Percentiles rank a stretch among this genome's conserved stretches.
phyloP scores from a whole-genome alignment of 805 yeast genomes.

The Danielia oregonensis region DNA sequence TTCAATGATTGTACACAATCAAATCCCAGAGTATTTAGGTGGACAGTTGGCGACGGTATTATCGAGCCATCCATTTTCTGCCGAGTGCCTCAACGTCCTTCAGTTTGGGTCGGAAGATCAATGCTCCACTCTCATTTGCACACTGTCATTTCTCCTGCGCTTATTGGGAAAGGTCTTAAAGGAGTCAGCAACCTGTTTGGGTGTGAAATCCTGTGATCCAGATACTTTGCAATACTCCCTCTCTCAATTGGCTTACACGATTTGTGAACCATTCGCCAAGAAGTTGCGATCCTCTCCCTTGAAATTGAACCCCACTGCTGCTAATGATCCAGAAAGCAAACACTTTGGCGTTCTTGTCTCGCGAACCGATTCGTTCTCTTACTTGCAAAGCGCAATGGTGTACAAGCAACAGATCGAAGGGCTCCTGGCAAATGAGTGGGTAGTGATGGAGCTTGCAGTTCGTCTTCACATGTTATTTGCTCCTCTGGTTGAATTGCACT shows the following conservation, averaged over 20 bases:
- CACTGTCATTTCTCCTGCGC: neutral
- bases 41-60: slow-evolving; percentile 19
- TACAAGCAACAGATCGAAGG: slow-evolving; percentile 8
- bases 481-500: slow-evolving; percentile 13
- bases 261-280: neutral
- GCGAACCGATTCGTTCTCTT: neutral
- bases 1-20: slow-evolving; percentile 13
- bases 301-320: neutral
- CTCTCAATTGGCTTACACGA: neutral
- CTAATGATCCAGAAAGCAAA: neutral
- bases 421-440: slow-evolving; percentile 14
- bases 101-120: slow-evolving; percentile 12
- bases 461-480: slow-evolving; percentile 4
- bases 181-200: neutral
- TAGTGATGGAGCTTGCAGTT: slow-evolving; percentile 10
- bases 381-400: slow-evolving; percentile 3
- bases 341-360: neutral
- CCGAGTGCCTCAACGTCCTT: slow-evolving; percentile 14
- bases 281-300: neutral
- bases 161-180: neutral
- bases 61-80: slow-evolving; percentile 18
- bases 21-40: slow-evolving; percentile 12
- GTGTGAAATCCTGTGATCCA: neutral
- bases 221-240: neutral
- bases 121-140: neutral